Base-by-base conservation (phyloP, 2,329 filamentous ascomycete species). In the Xylariaceae sp. region DNA sequence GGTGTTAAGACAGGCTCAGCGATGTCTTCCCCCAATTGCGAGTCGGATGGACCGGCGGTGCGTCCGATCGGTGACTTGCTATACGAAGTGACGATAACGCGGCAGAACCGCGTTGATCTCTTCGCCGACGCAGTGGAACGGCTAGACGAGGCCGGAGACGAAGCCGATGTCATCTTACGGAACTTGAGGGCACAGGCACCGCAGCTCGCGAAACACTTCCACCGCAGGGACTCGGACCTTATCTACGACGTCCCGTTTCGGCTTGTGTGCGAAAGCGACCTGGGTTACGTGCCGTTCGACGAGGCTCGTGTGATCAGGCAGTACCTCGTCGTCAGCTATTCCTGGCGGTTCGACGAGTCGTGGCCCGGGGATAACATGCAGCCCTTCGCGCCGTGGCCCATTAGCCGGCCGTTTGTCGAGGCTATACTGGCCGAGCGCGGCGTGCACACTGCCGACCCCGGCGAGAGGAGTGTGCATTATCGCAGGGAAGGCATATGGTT, bases 401-500 rank as follows among this genome's bases (percentile, higher is more conserved):
- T 44, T 24, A 41, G 37, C 13, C 16, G n/a, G 31, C 34, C 17
- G 3, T 38, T 44, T 31, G 37, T 40, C 3, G 41, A 41, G 6
- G 41, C 41, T 13, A 32, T 41, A 31, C 28, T 44, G 13, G 18
- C 32, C 11, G 21, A 44, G 26, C 38, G 41, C 14, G 38, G 38
- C 5, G 23, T 42, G 8, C 27, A 32, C 15, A 32, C 33, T 13
- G 7, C 11, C 5, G 28, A 36, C n/a, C 29, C 28, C 9, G 28
- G 17, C 11, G 11, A n/a, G 13, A 8, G 40, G 24, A 13, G 34
- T 19, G 29, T 12, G 3, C 19, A 38, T 15, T 40, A 32, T 17
- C 33, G 21, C 9, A 23, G 41, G 13, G 41, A 37, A 31, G 42
- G 31, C 12, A 34, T 47, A 3, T 47, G 35, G 42, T 30, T 47